A percentile compares a stretch with the other conserved stretches of the same genome.
These are phyloP conservation scores for Sugiyamaella mastotermitis DNA, from an alignment of 805 yeast genomes.

Conservation along the genomic window DNA sequence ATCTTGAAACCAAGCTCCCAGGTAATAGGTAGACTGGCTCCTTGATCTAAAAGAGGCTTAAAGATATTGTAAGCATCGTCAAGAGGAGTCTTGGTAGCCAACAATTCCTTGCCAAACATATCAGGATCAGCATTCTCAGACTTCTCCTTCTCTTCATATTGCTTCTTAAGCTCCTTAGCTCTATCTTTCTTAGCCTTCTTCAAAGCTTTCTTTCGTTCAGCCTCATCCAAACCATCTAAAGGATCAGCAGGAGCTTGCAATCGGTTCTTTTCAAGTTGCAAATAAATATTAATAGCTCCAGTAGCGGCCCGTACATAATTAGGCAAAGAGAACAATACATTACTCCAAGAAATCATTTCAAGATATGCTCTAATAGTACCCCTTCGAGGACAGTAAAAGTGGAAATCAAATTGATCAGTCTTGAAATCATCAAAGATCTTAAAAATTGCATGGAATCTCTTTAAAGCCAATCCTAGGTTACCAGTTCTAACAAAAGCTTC, in stretches of 20 bases:
- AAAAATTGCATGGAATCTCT: conserved; percentile 63
- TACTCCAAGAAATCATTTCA: conserved; percentile 78
- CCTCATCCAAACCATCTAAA: conserved; percentile 25
- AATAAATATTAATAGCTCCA: conserved; percentile 56
- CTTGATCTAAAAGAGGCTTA: conserved; percentile 29
- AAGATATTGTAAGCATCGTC: conserved; percentile 38
- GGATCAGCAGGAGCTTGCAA: conserved; percentile 9
- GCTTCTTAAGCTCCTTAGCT: conserved; percentile 40
- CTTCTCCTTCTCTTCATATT: conserved; percentile 36
- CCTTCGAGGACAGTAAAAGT: conserved; percentile 80
- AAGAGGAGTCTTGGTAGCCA: conserved; percentile 34
- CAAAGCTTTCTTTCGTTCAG: conserved; percentile 25
- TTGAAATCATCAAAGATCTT: conserved; percentile 64
- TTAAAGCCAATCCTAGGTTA: conserved; percentile 65
- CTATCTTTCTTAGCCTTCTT: conserved; percentile 41
- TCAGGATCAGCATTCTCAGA: conserved; percentile 28
- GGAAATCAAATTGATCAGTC: conserved; percentile 91
- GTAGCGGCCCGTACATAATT: conserved; percentile 62
- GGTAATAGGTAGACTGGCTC: conserved; percentile 30
- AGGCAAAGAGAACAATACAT: conserved; percentile 61
- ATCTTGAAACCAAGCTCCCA: conserved; percentile 43
- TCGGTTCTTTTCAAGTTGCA: conserved; percentile 33
- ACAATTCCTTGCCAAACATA: conserved; percentile 43
- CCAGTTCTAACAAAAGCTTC: conserved; percentile 69
- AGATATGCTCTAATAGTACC: conserved; percentile 86